Evolutionary conservation across 139 green algal genomes (phyloP).

Genomic region (Chlorella sorokiniana): DNA sequence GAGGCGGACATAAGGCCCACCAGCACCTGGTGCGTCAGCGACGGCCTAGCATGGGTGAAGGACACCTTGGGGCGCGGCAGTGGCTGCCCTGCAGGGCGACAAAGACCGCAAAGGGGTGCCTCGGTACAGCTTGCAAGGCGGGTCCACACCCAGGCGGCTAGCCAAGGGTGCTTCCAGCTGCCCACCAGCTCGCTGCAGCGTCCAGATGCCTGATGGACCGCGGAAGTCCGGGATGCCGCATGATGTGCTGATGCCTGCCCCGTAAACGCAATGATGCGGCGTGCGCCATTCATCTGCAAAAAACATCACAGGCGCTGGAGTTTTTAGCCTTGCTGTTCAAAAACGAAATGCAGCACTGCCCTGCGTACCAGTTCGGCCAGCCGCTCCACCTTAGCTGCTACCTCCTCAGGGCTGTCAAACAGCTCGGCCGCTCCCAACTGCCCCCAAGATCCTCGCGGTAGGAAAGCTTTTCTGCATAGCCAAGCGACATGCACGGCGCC

Average conservation of each 20-base stretch:
- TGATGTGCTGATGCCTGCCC: constrained; percentile 91
- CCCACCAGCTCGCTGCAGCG: constrained; percentile 64
- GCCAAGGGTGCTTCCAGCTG: neutral
- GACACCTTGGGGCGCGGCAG: constrained; percentile 62
- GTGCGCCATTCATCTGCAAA: constrained; percentile 47
- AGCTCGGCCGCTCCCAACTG: constrained; percentile 75
- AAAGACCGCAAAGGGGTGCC: neutral
- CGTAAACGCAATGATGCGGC: constrained; percentile 86
- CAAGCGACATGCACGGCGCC: constrained; percentile 24
- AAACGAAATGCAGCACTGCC: too few species aligned
- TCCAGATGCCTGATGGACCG: constrained; percentile 95
- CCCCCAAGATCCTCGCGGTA: constrained; percentile 79
- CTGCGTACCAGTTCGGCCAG: constrained; percentile 60
- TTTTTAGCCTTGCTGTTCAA: neutral
- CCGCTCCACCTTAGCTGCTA: constrained; percentile 49
- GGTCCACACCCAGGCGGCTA: neutral
- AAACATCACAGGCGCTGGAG: neutral
- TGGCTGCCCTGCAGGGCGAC: constrained; percentile 18
- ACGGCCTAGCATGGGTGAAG: constrained; percentile 83
- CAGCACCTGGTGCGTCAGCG: constrained; percentile 68
- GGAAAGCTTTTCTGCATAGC: constrained; percentile 61
- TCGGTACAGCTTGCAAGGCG: neutral
- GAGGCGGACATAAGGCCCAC: constrained; percentile 57
- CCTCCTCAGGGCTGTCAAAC: constrained; percentile 46
- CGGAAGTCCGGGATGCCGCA: constrained; percentile 90